Percentiles rank a stretch among this genome's conserved stretches.
Conservation (phyloP, 1,284 basidiomycete genomes). For the Hortiboletus rubellus region DNA sequence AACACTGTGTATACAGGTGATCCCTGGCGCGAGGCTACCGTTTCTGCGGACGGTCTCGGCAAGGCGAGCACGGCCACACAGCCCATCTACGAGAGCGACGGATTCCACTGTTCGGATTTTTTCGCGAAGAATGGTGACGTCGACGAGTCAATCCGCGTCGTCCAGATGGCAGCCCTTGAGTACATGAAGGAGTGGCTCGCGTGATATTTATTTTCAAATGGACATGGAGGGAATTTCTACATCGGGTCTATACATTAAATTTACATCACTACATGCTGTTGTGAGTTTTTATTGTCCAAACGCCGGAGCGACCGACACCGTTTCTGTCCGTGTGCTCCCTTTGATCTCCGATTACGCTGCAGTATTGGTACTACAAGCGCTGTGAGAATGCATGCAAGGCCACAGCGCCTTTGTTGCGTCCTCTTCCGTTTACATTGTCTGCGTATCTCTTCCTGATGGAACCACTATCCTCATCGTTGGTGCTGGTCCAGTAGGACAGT, state of each 20-base stretch:
- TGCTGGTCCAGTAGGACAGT: background rate
- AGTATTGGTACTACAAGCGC: background rate
- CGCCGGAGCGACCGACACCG: background rate
- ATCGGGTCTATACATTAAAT: no score
- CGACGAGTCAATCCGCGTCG: slow-evolving; percentile 53
- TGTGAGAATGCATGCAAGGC: no score
- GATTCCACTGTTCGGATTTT: slow-evolving; percentile 69
- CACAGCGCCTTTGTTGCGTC: no score
- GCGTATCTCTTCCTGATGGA: no score
- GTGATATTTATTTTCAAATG: background rate
- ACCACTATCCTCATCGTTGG: no score
- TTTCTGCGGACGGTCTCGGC: slow-evolving; percentile 56
- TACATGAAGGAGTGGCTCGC: slow-evolving; percentile 54
- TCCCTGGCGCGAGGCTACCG: slow-evolving; percentile 70
- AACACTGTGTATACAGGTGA: slow-evolving; percentile 45
- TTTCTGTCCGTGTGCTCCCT: background rate
- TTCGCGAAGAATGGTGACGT: slow-evolving; percentile 40
- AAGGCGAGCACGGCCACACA: slow-evolving; percentile 51
- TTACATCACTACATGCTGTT: no score
- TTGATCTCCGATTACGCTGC: background rate
- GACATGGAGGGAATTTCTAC: no score
- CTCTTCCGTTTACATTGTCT: no score
- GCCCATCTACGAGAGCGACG: slow-evolving; percentile 57
- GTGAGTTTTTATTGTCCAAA: background rate
- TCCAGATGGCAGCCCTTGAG: slow-evolving; percentile 50